Evolutionary conservation across 441 rosid genomes (phyloP).

Genomic region (Aleurites moluccanus): DNA sequence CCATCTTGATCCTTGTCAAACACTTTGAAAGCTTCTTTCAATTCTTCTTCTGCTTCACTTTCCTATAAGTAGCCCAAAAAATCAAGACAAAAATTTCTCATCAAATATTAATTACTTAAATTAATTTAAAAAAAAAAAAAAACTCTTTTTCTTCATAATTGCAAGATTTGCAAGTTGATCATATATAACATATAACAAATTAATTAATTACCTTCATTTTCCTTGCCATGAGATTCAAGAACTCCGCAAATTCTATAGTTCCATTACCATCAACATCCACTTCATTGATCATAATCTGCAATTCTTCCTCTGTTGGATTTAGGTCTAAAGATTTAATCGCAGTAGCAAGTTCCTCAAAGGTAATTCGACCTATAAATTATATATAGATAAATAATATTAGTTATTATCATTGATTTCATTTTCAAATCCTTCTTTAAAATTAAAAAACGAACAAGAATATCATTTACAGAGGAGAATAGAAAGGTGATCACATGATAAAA

Average conservation of each 20-base stretch:
- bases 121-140: too few species aligned
- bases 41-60: conserved; percentile 53
- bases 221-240: conserved; percentile 62
- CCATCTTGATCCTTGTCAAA: conserved; percentile 80
- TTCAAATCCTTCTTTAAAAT: too few species aligned
- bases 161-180: too few species aligned
- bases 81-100: neutral
- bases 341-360: conserved; percentile 51
- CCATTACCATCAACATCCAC: conserved; percentile 53
- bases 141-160: too few species aligned
- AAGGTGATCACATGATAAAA: too few species aligned
- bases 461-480: neutral
- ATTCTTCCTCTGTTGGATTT: conserved; percentile 63
- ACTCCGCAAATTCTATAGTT: conserved; percentile 61
- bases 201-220: conserved; percentile 53
- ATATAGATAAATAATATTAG: neutral
- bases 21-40: conserved; percentile 64
- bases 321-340: conserved; percentile 52
- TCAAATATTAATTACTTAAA: neutral
- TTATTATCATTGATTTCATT: neutral
- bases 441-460: neutral
- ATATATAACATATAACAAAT: neutral
- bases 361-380: conserved; percentile 47
- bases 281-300: conserved; percentile 58
- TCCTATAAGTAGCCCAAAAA: conserved; percentile 34